phyloP scores from a whole-genome alignment of 768 basidiomycete genomes.

The Serendipita indica region DNA sequence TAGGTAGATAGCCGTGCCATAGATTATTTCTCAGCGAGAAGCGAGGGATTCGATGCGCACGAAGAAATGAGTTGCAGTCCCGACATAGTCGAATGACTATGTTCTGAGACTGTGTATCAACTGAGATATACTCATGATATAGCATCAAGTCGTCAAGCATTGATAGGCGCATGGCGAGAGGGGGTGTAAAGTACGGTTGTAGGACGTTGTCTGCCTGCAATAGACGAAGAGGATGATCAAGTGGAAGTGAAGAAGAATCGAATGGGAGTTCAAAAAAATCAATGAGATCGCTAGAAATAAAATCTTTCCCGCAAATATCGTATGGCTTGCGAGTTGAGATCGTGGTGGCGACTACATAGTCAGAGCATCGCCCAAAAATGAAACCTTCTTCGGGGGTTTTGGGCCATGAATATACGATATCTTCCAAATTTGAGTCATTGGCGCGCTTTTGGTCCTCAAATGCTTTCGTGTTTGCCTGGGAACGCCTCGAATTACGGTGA shows the following conservation, averaged over 20 bases:
- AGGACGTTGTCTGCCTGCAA: not conserved
- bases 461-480: no score
- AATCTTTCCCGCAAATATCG: not conserved
- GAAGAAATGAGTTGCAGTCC: not conserved
- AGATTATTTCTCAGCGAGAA: conserved; percentile 19
- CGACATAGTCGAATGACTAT: not conserved
- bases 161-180: not conserved
- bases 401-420: not conserved
- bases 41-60: conserved; percentile 10
- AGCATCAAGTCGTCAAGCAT: not conserved
- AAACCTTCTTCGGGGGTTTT: not conserved
- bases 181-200: not conserved
- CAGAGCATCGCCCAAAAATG: not conserved
- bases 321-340: not conserved
- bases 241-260: not conserved
- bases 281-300: not conserved
- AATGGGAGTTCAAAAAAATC: not conserved
- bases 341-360: not conserved
- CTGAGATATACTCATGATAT: not conserved
- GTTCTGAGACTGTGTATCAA: not conserved
- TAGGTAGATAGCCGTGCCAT: conserved; percentile 17
- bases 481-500: no score
- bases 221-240: not conserved
- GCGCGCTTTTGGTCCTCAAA: no score
- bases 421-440: no score